These are phyloP conservation scores for Malassezia equina DNA, from an alignment of 1,284 basidiomycete species.

Conservation along the genomic window DNA sequence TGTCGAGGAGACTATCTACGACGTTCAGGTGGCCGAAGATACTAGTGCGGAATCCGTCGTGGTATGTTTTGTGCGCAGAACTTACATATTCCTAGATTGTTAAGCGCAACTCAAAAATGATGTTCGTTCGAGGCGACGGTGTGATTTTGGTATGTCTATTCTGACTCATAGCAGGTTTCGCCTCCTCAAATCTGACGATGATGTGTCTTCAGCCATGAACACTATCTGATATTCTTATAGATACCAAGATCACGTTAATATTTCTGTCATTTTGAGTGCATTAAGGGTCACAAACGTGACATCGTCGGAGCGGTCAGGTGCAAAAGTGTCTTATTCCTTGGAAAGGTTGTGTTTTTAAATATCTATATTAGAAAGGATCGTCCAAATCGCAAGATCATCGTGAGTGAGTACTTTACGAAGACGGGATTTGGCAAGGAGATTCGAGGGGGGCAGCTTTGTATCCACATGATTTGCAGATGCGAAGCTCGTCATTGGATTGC, in stretches of 20 bases:
- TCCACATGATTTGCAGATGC: constrained; percentile 22
- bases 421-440: background rate
- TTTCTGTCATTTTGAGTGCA: background rate
- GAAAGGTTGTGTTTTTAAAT: no score
- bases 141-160: constrained; percentile 46
- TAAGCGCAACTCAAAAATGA: constrained; percentile 90
- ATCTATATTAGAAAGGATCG: no score
- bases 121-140: constrained; percentile 75
- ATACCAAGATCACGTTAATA: background rate
- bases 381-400: background rate
- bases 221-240: background rate
- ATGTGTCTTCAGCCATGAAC: background rate
- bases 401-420: background rate
- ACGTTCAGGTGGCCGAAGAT: constrained; percentile 49
- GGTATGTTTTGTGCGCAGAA: constrained; percentile 40
- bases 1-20: constrained; percentile 65
- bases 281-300: background rate
- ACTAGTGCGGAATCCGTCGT: constrained; percentile 50
- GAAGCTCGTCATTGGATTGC: constrained; percentile 25
- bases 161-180: constrained; percentile 8
- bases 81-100: constrained; percentile 61
- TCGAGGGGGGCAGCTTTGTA: constrained; percentile 4
- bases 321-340: no score
- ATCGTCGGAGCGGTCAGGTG: background rate
- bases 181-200: constrained; percentile 3